Evolutionary conservation across 208 protist genomes (phyloP).

Genomic region (Naegleria lovaniensis): DNA sequence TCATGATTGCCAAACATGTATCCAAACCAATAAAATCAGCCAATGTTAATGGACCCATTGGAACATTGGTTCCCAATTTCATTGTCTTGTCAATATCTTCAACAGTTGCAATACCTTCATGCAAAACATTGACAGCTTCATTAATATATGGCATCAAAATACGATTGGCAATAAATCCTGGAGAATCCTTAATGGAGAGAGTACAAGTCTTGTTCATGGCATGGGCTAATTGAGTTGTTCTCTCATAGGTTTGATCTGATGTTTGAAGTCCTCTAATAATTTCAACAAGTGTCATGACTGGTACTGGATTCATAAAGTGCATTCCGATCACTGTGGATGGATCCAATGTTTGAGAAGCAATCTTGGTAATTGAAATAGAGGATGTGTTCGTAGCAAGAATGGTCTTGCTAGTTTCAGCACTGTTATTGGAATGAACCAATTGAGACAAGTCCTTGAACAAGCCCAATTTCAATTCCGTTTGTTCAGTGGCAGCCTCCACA

Average conservation of each 20-base stretch:
- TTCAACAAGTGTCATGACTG: constrained; percentile 68
- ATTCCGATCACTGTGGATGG: constrained; percentile 57
- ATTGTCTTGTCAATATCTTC: constrained; percentile 64
- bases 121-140: constrained; percentile 53
- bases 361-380: constrained; percentile 67
- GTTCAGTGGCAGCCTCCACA: constrained; percentile 54
- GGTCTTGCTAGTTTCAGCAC: constrained; percentile 13
- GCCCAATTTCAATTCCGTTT: constrained; percentile 34
- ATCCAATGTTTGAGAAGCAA: constrained; percentile 44
- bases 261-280: constrained; percentile 53
- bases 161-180: constrained; percentile 60
- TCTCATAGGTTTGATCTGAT: constrained; percentile 41
- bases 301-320: constrained; percentile 74
- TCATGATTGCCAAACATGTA: constrained; percentile 59
- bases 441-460: constrained; percentile 38
- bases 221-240: neutral
- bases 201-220: constrained; percentile 50
- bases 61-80: constrained; percentile 60
- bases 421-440: constrained; percentile 1
- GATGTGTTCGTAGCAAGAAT: constrained; percentile 67
- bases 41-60: constrained; percentile 59
- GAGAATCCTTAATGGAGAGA: constrained; percentile 45
- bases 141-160: constrained; percentile 69
- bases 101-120: constrained; percentile 48
- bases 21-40: constrained; percentile 72